Evolutionary conservation across 73 alveolate species (phyloP).

Genomic region (Stentor roeselii): DNA sequence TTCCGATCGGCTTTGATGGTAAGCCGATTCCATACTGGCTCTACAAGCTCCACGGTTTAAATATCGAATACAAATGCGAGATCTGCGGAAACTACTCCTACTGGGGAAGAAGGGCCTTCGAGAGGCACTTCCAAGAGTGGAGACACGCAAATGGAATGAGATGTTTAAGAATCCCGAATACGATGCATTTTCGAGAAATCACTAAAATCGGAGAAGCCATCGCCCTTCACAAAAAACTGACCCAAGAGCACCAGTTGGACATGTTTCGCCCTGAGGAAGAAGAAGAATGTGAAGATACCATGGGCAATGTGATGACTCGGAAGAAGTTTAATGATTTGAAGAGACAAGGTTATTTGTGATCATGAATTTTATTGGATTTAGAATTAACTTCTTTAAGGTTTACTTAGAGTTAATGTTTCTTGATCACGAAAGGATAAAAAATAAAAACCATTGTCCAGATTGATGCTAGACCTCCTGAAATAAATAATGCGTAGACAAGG

Average conservation of each 20-base stretch:
- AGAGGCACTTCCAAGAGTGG: conserved; percentile 98
- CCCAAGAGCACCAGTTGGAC: conserved; percentile 85
- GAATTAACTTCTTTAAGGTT: too few relatives aligned
- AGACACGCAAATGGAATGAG: conserved; percentile 99
- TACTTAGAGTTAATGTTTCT: too few relatives aligned
- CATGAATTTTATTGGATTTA: too few relatives aligned
- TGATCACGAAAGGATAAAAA: background rate
- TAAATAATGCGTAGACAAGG: conserved; percentile 48
- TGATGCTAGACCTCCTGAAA: background rate
- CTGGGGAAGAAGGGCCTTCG: conserved; percentile 98
- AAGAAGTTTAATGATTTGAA: conserved; percentile 32
- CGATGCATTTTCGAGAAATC: conserved; percentile 98
- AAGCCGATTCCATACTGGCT: conserved; percentile 99
- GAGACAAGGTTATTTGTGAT: background rate
- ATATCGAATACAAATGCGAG: conserved; percentile 98
- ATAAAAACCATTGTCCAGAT: background rate
- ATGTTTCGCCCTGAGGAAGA: conserved; percentile 95
- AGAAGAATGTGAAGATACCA: conserved; percentile 95
- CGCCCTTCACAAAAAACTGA: conserved; percentile 92
- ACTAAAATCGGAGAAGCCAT: conserved; percentile 98
- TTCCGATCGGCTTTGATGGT: conserved; percentile 99
- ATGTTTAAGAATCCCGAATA: conserved; percentile 98
- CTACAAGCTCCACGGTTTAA: conserved; percentile 98
- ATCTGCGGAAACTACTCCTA: conserved; percentile 99
- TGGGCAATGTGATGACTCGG: conserved; percentile 87